Percentiles rank a stretch among this genome's conserved stretches.
These are phyloP conservation scores for Oxytropis ochrocephala DNA, from an alignment of 306 rosid genomes.

Conservation along the genomic window DNA sequence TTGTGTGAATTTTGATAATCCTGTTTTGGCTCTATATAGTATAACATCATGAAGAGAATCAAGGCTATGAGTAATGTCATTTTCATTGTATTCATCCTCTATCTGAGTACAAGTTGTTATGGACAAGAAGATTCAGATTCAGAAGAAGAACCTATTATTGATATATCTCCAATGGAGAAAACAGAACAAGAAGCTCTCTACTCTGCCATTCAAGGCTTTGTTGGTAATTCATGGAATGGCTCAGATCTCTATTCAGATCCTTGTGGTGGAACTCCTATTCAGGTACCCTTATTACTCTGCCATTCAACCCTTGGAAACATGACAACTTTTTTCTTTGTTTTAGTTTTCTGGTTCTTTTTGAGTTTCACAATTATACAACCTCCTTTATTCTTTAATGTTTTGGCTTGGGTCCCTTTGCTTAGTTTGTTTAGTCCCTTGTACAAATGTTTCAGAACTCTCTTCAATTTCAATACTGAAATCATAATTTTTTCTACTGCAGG, in stretches of 20 bases:
- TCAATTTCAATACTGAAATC: not conserved
- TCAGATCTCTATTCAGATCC: slow-evolving; percentile 97
- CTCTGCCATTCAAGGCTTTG: slow-evolving; percentile 86
- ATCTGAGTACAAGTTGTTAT: slow-evolving; percentile 30
- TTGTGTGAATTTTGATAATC: not conserved
- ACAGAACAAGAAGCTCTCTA: slow-evolving; percentile 61
- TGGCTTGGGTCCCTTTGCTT: not conserved
- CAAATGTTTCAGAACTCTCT: not conserved
- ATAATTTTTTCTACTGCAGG: slow-evolving; percentile 45
- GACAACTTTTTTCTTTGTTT: slow-evolving; percentile 1
- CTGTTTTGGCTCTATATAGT: not conserved
- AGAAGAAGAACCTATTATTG: slow-evolving; percentile 25
- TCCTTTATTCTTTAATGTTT: not conserved
- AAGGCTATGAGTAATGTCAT: not conserved
- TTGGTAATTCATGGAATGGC: slow-evolving; percentile 93
- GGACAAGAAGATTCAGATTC: slow-evolving; percentile 32
- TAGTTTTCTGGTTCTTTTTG: not conserved
- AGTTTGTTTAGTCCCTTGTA: no score
- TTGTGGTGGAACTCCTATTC: slow-evolving; percentile 97
- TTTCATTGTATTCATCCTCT: slow-evolving; percentile 29
- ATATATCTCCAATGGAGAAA: slow-evolving; percentile 73
- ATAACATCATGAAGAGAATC: slow-evolving; percentile 34
- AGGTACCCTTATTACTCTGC: slow-evolving; percentile 45
- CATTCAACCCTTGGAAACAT: not conserved
- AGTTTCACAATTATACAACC: slow-evolving; percentile 13